These are phyloP conservation scores for Schizonepeta tenuifolia DNA, from an alignment of 257 asterid species.

Conservation along the genomic window DNA sequence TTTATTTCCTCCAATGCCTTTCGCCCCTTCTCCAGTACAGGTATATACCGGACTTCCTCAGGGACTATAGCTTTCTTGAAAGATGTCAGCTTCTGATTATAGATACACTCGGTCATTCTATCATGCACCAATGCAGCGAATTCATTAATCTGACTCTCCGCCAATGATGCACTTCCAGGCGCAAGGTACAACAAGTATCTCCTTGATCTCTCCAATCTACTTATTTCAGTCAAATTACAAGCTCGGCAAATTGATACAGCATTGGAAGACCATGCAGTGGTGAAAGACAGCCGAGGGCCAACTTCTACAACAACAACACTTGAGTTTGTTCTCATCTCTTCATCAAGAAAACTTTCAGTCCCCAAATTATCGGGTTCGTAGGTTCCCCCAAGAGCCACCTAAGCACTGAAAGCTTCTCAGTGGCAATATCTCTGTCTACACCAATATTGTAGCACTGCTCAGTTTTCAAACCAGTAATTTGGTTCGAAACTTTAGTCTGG, in stretches of 20 bases:
- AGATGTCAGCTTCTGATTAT: constrained; percentile 68
- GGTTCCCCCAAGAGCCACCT: constrained; percentile 91
- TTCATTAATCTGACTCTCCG: constrained; percentile 65
- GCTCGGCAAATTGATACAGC: constrained; percentile 90
- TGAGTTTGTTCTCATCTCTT: constrained; percentile 37
- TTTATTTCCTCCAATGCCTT: constrained; percentile 90
- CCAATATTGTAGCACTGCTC: constrained; percentile 89
- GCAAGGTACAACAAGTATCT: constrained; percentile 65
- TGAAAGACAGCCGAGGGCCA: constrained; percentile 89
- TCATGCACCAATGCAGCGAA: constrained; percentile 86
- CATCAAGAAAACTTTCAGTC: constrained; percentile 65
- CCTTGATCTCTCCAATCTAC: constrained; percentile 79
- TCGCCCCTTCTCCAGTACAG: constrained; percentile 92
- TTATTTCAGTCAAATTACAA: constrained; percentile 75
- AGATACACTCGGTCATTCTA: constrained; percentile 90
- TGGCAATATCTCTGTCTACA: constrained; percentile 52
- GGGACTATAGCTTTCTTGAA: constrained; percentile 70
- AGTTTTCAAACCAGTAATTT: constrained; percentile 32
- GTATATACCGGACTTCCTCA: constrained; percentile 71
- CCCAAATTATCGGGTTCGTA: constrained; percentile 67
- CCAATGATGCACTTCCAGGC: constrained; percentile 52
- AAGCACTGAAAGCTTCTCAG: constrained; percentile 63
- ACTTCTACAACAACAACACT: constrained; percentile 66
- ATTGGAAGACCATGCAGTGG: constrained; percentile 96
- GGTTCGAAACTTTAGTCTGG: constrained; percentile 35